A percentile compares a stretch with the other conserved stretches of the same genome.
These are phyloP conservation scores for Podospora anserina DNA, from an alignment of 495 filamentous ascomycete species.

Conservation along the genomic window DNA sequence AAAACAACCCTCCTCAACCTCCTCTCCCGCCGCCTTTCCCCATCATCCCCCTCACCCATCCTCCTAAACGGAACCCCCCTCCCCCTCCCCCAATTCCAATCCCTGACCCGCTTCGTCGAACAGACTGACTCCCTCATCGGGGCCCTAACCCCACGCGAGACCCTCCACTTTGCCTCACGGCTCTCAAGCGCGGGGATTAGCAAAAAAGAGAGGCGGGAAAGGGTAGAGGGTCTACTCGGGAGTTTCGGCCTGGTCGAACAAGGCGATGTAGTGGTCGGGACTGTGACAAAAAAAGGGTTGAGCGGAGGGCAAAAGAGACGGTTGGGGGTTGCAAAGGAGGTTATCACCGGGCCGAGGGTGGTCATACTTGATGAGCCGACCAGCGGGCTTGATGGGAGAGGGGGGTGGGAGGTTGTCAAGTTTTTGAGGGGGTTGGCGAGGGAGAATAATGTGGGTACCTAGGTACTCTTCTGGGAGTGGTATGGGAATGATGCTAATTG, in stretches of 20 bases:
- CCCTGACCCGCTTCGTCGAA: slow-evolving; percentile 71
- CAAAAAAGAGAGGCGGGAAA: slow-evolving; percentile 63
- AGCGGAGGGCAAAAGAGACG: slow-evolving; percentile 77
- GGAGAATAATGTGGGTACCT: slow-evolving; percentile 56
- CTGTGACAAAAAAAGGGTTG: slow-evolving; percentile 74
- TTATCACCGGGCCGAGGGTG: slow-evolving; percentile 75
- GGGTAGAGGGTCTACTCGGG: slow-evolving; percentile 82
- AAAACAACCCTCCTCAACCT: slow-evolving; percentile 78
- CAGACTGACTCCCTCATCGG: slow-evolving; percentile 82
- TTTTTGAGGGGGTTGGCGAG: slow-evolving; percentile 70
- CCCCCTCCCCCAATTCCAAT: slow-evolving; percentile 41
- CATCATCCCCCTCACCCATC: slow-evolving; percentile 36
- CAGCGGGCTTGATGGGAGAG: slow-evolving; percentile 73
- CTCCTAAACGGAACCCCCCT: slow-evolving; percentile 55
- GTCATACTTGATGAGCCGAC: slow-evolving; percentile 82
- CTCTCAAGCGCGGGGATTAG: slow-evolving; percentile 53
- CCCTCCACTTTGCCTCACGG: slow-evolving; percentile 72
- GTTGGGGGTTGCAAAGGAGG: slow-evolving; percentile 71
- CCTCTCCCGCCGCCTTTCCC: slow-evolving; percentile 59
- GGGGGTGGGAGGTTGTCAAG: slow-evolving; percentile 74
- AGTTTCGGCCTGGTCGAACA: slow-evolving; percentile 73
- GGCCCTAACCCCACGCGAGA: slow-evolving; percentile 72
- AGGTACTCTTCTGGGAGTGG: not conserved
- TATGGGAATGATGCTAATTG: slow-evolving; percentile 43
- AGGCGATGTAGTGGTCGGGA: slow-evolving; percentile 66